These are phyloP conservation scores for Talaromyces sp. DNA, from an alignment of 2,329 filamentous ascomycete species.

Conservation along the genomic window DNA sequence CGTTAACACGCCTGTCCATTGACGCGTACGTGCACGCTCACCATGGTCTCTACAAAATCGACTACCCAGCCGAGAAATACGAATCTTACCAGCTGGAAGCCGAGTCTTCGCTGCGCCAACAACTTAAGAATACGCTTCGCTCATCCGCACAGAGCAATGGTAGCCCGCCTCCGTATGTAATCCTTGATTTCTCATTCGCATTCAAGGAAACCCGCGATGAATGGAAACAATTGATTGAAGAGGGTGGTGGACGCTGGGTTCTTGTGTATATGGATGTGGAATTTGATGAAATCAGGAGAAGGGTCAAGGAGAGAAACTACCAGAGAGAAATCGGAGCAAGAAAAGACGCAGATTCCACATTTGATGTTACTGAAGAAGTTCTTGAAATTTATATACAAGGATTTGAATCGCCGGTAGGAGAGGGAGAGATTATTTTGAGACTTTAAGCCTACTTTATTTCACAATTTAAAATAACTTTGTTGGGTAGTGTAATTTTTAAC, in stretches of 20 bases:
- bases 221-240: constrained; percentile 13
- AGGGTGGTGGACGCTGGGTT: constrained; percentile 6
- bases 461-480: no score
- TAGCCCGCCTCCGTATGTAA: background rate
- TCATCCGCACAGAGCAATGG: background rate
- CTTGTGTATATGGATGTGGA: constrained; percentile 13
- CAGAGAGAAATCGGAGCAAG: background rate
- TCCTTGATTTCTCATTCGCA: constrained; percentile 14
- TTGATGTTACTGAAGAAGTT: constrained; percentile 11
- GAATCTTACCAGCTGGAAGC: constrained; percentile 13
- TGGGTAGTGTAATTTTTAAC: no score
- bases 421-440: constrained; percentile 6
- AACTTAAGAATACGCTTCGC: background rate
- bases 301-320: constrained; percentile 11
- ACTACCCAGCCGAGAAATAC: constrained; percentile 12
- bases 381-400: constrained; percentile 11
- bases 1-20: constrained; percentile 14
- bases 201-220: constrained; percentile 10
- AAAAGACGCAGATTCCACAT: constrained; percentile 14
- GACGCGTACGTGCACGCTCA: constrained; percentile 11
- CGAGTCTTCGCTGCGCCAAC: background rate
- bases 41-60: constrained; percentile 9
- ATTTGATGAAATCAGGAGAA: constrained; percentile 12
- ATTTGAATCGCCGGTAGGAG: constrained; percentile 12
- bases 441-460: background rate